phyloP scores from a whole-genome alignment of 208 protist species.

The Leishmania amazonensis region DNA sequence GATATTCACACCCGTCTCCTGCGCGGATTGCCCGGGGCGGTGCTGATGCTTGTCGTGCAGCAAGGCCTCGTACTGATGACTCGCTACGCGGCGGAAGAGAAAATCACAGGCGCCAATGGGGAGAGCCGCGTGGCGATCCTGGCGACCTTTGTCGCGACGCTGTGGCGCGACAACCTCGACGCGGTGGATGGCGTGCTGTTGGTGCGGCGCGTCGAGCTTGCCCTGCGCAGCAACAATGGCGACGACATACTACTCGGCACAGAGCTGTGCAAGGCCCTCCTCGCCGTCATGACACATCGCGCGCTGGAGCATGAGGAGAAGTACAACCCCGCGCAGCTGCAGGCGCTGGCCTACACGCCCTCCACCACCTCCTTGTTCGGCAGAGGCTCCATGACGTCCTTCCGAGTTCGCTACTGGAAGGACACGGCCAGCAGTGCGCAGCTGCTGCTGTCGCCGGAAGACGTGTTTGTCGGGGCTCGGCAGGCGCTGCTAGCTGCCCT shows the following conservation, averaged over 20 bases:
- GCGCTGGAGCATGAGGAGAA: constrained; percentile 74
- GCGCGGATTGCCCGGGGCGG: constrained; percentile 46
- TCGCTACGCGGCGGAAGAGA: constrained; percentile 53
- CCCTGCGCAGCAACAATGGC: constrained; percentile 51
- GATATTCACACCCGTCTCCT: constrained; percentile 67
- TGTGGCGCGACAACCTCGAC: constrained; percentile 56
- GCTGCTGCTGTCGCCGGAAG: constrained; percentile 36
- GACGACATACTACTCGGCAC: constrained; percentile 52
- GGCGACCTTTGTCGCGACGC: constrained; percentile 52
- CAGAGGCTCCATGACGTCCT: constrained; percentile 69
- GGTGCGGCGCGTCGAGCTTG: constrained; percentile 58
- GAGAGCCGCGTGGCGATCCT: constrained; percentile 53
- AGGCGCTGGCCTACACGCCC: constrained; percentile 41
- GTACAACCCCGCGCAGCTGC: constrained; percentile 54
- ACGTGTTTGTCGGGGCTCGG: constrained; percentile 22
- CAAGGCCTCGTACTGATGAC: constrained; percentile 53
- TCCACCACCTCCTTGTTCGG: constrained; percentile 57
- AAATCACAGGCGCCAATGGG: constrained; percentile 27
- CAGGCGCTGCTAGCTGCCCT: constrained; percentile 27
- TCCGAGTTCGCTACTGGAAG: constrained; percentile 58
- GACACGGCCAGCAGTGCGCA: constrained; percentile 28
- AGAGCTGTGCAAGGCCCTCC: constrained; percentile 64
- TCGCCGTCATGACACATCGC: constrained; percentile 50
- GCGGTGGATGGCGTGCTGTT: constrained; percentile 44
- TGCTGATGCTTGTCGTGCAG: constrained; percentile 64